Evolutionary conservation across 768 basidiomycete species (phyloP).

Genomic region (Leccinum boreale): DNA sequence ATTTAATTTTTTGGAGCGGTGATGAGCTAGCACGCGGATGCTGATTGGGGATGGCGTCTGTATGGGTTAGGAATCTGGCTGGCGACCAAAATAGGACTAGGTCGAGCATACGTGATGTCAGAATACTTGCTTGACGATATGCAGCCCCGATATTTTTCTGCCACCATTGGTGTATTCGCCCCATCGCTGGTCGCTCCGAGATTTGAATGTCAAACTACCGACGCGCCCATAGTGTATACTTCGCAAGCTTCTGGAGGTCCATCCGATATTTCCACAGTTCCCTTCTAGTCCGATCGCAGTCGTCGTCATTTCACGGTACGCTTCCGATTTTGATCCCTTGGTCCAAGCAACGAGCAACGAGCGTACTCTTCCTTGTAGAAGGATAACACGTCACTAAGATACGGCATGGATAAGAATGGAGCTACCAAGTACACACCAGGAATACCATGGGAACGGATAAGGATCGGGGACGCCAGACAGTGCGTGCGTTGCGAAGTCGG

Average conservation of each 20-base stretch:
- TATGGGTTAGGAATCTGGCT: not conserved
- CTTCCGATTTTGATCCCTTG: constrained; percentile 26
- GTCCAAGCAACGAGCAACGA: constrained; percentile 22
- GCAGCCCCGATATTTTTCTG: not conserved
- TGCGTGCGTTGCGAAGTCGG: constrained; percentile 13
- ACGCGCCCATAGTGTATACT: constrained; percentile 1
- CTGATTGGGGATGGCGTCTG: not conserved
- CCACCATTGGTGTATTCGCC: not conserved
- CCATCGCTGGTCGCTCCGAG: not conserved
- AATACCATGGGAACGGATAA: constrained; percentile 21
- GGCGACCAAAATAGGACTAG: too few species aligned
- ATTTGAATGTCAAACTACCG: not conserved
- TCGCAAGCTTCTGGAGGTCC: constrained; percentile 17
- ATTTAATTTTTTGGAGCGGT: not conserved
- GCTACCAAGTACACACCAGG: too few species aligned
- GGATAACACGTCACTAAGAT: constrained; percentile 36
- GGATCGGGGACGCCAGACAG: constrained; percentile 33
- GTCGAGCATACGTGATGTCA: not conserved
- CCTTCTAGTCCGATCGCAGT: constrained; percentile 24
- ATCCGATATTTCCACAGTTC: constrained; percentile 24
- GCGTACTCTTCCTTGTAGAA: constrained; percentile 40
- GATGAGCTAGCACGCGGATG: not conserved
- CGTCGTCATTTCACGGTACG: constrained; percentile 22
- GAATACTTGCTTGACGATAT: not conserved
- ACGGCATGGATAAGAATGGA: not conserved